These are phyloP conservation scores for Fusarium algeriense DNA, from an alignment of 2,329 filamentous ascomycete species.

Conservation along the genomic window DNA sequence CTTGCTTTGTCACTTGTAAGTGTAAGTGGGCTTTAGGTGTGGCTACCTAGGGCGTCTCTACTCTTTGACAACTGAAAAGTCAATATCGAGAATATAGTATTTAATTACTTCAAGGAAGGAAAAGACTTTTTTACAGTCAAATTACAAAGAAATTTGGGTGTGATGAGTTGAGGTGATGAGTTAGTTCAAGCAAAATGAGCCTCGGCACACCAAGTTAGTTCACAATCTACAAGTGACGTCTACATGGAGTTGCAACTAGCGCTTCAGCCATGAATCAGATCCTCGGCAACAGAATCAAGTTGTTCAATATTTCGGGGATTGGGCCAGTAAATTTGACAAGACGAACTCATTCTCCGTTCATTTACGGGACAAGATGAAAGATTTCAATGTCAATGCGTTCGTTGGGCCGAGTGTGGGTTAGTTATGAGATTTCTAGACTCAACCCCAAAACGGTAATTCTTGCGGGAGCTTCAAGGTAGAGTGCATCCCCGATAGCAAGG, in stretches of 20 bases:
- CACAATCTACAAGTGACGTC: slow-evolving; percentile 11
- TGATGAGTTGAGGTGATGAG: slow-evolving; percentile 3
- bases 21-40: slow-evolving; percentile 17
- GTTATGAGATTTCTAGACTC: background rate
- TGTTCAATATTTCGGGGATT: background rate
- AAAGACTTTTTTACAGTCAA: background rate
- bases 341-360: background rate
- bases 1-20: slow-evolving; percentile 30
- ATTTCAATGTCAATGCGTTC: slow-evolving; percentile 4
- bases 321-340: background rate
- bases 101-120: background rate
- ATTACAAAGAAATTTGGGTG: background rate
- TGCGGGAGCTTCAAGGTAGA: slow-evolving; percentile 30
- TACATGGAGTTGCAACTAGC: slow-evolving; percentile 17
- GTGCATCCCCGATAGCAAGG: slow-evolving; percentile 14
- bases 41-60: slow-evolving; percentile 10
- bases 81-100: background rate
- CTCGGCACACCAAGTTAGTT: slow-evolving; percentile 21
- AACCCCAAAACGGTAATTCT: slow-evolving; percentile 37
- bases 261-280: slow-evolving; percentile 1
- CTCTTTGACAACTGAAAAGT: background rate
- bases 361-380: background rate
- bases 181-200: slow-evolving; percentile 10
- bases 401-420: background rate
- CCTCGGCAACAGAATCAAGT: background rate